These are phyloP conservation scores for Beauveria scarabaeidicola DNA, from an alignment of 2,329 filamentous ascomycete genomes.

Conservation along the genomic window DNA sequence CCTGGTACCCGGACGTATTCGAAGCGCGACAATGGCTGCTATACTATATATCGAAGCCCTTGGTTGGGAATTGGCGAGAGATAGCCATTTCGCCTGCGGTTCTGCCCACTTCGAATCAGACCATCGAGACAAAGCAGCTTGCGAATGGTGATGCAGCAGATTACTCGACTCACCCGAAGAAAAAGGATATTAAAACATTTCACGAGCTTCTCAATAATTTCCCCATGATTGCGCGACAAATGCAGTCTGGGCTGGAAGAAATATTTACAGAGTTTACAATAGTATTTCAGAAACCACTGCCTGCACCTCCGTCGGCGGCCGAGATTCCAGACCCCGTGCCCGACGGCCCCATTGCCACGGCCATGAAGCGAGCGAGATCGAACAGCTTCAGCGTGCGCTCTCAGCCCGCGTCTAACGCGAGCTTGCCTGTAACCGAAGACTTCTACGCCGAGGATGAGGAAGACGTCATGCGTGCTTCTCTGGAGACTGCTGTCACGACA, in stretches of 20 bases:
- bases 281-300: slow-evolving; percentile 77
- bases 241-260: slow-evolving; percentile 85
- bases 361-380: slow-evolving; percentile 47
- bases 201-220: slow-evolving; percentile 84
- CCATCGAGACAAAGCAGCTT: slow-evolving; percentile 28
- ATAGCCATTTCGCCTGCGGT: slow-evolving; percentile 61
- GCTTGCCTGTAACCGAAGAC: slow-evolving; percentile 46
- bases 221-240: slow-evolving; percentile 90
- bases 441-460: slow-evolving; percentile 85
- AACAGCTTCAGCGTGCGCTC: slow-evolving; percentile 34
- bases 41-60: slow-evolving; percentile 86
- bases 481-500: slow-evolving; percentile 86
- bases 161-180: slow-evolving; percentile 38
- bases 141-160: slow-evolving; percentile 33
- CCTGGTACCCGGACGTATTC: slow-evolving; percentile 84
- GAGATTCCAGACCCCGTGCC: slow-evolving; percentile 51
- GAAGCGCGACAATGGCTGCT: slow-evolving; percentile 92
- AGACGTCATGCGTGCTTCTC: slow-evolving; percentile 74
- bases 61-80: slow-evolving; percentile 77
- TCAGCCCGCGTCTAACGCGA: slow-evolving; percentile 14
- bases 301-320: slow-evolving; percentile 58
- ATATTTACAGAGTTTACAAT: slow-evolving; percentile 83
- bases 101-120: slow-evolving; percentile 37
- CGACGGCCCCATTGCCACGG: slow-evolving; percentile 46
- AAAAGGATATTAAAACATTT: slow-evolving; percentile 89